Conservation (phyloP, 345 rosid species). For the Populus ilicifolia region DNA sequence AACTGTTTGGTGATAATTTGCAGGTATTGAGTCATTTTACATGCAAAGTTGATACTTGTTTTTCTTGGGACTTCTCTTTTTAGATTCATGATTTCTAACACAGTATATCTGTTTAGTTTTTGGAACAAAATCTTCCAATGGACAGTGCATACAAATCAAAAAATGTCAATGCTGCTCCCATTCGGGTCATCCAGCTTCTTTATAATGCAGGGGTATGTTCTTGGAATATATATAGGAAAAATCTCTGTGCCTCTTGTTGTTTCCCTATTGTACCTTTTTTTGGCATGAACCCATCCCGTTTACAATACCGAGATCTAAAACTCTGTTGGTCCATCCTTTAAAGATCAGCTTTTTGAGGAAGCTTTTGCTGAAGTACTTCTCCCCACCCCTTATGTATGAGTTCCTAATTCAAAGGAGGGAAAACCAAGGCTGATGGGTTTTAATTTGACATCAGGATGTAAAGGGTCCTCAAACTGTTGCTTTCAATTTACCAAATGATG, state of each 20-base stretch:
- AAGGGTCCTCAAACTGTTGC: constrained; percentile 97
- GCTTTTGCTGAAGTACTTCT: background rate
- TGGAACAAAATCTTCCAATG: constrained; percentile 89
- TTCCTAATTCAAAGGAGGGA: too few relatives aligned
- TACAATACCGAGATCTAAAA: background rate
- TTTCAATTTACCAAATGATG: constrained; percentile 92
- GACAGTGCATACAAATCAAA: constrained; percentile 68
- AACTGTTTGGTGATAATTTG: constrained; percentile 81
- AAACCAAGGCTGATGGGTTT: constrained; percentile 16
- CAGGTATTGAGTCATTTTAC: constrained; percentile 41
- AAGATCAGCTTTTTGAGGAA: background rate
- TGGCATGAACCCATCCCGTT: background rate
- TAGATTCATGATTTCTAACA: background rate
- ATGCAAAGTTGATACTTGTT: constrained; percentile 6
- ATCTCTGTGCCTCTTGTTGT: background rate
- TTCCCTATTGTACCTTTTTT: too few relatives aligned
- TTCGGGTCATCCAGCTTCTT: constrained; percentile 79
- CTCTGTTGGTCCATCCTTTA: background rate
- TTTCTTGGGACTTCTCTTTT: constrained; percentile 16
- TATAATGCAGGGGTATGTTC: constrained; percentile 83
- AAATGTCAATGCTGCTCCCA: constrained; percentile 77
- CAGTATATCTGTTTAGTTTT: constrained; percentile 33
- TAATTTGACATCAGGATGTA: constrained; percentile 60
- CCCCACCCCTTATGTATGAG: too few relatives aligned
- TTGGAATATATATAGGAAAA: constrained; percentile 7